phyloP scores from a whole-genome alignment of 1,284 basidiomycete species.

The Austroboletus novae-zelandiae region DNA sequence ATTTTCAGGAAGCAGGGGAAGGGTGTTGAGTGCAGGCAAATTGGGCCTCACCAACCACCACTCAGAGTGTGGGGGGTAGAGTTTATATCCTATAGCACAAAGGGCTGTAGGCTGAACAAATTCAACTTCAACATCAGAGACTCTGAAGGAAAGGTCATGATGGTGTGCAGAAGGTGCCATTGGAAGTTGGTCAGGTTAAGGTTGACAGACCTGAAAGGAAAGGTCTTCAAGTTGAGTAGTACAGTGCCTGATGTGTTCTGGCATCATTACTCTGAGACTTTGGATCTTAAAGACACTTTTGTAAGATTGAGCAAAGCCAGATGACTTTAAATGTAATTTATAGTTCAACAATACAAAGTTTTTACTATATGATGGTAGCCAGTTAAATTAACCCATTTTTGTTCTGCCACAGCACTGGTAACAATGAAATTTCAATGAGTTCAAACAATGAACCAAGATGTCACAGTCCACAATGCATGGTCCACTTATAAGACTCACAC shows the following conservation, averaged over 20 bases:
- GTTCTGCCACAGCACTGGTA: too few relatives aligned
- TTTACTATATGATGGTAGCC: too few relatives aligned
- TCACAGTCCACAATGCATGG: too few relatives aligned
- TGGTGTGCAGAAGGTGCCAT: background rate
- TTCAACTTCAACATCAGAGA: background rate
- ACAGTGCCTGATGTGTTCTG: background rate
- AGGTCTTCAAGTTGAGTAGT: background rate
- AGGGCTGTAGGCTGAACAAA: background rate
- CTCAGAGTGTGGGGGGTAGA: constrained; percentile 2
- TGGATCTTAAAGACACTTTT: background rate
- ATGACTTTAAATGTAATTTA: too few relatives aligned
- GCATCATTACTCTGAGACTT: constrained; percentile 3
- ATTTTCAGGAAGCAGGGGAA: background rate
- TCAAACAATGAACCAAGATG: too few relatives aligned
- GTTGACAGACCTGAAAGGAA: too few relatives aligned
- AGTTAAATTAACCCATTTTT: too few relatives aligned
- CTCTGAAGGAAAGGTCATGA: background rate
- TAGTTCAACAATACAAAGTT: too few relatives aligned
- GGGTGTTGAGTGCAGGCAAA: background rate
- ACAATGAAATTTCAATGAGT: too few relatives aligned
- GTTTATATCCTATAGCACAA: background rate
- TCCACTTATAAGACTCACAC: too few relatives aligned
- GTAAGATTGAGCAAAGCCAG: too few relatives aligned
- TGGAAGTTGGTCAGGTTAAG: background rate
- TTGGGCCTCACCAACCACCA: background rate